These are phyloP conservation scores for Sporothrix sp. DNA, from an alignment of 2,329 filamentous ascomycete species.

Conservation along the genomic window DNA sequence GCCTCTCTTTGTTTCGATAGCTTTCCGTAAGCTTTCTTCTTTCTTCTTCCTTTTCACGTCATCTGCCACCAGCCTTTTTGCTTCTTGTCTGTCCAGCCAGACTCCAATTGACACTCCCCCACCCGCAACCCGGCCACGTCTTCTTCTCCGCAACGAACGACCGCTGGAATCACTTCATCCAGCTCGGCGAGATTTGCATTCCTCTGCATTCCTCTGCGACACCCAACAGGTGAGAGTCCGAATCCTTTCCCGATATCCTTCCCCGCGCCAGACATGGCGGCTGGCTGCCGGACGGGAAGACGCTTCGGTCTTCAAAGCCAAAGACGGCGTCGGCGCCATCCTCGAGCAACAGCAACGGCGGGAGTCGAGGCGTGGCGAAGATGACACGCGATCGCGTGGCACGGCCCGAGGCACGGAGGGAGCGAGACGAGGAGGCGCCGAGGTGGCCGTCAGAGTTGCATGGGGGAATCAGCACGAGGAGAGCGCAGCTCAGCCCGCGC, in stretches of 20 bases:
- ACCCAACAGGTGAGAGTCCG: neutral
- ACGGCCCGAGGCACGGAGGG: neutral
- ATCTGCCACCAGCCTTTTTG: neutral
- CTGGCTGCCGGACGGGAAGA: neutral
- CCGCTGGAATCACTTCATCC: neutral
- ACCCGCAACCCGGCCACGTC: too few species aligned
- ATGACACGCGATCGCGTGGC: neutral
- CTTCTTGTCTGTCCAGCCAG: neutral
- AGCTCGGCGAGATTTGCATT: neutral
- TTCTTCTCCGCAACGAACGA: neutral
- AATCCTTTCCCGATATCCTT: neutral
- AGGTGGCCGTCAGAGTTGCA: slow-evolving; percentile 6
- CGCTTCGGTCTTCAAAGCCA: too few species aligned
- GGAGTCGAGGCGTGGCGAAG: neutral
- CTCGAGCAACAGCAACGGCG: neutral
- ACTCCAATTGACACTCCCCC: too few species aligned
- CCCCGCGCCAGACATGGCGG: neutral
- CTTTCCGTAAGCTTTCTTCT: slow-evolving; percentile 11
- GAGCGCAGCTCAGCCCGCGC: neutral
- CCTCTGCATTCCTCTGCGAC: neutral
- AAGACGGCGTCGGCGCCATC: neutral
- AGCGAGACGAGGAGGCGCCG: too few species aligned
- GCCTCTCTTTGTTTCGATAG: slow-evolving; percentile 10
- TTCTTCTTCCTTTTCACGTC: neutral
- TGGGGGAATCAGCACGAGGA: neutral